Conservation (phyloP, 805 yeast species). For the Myxozyma sirexii region DNA sequence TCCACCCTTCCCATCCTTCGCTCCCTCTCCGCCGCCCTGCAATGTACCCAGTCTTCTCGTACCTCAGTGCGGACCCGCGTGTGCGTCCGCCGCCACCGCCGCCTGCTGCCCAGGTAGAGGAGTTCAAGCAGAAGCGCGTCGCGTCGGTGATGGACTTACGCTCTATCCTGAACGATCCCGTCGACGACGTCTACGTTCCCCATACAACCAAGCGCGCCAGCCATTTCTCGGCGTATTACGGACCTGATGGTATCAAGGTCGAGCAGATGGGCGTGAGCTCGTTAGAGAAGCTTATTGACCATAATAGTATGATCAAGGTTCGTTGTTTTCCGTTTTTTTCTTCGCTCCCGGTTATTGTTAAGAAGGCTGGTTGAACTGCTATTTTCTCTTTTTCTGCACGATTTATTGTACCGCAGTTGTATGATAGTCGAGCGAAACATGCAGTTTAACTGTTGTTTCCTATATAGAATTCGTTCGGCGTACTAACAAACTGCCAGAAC, state of each 20-base stretch:
- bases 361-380: background rate
- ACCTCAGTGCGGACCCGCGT: background rate
- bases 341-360: background rate
- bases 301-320: conserved; percentile 20
- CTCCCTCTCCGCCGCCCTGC: background rate
- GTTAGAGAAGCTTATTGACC: conserved; percentile 13
- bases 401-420: no score
- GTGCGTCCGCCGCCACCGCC: background rate
- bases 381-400: no score
- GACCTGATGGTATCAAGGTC: conserved; percentile 2
- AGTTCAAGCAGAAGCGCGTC: conserved; percentile 15
- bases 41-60: conserved; percentile 7
- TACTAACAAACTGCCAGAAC: conserved; percentile 5
- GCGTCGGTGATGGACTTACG: conserved; percentile 29
- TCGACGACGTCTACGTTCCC: conserved; percentile 18
- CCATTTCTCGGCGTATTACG: conserved; percentile 1
- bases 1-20: background rate
- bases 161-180: conserved; percentile 22
- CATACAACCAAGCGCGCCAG: background rate
- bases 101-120: background rate
- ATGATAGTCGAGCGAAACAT: no score
- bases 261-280: background rate
- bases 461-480: no score
- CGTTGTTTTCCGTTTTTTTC: background rate
- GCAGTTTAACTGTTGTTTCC: no score